phyloP scores from a whole-genome alignment of 192 early-diverging fungal genomes.

The Backusella westeae region DNA sequence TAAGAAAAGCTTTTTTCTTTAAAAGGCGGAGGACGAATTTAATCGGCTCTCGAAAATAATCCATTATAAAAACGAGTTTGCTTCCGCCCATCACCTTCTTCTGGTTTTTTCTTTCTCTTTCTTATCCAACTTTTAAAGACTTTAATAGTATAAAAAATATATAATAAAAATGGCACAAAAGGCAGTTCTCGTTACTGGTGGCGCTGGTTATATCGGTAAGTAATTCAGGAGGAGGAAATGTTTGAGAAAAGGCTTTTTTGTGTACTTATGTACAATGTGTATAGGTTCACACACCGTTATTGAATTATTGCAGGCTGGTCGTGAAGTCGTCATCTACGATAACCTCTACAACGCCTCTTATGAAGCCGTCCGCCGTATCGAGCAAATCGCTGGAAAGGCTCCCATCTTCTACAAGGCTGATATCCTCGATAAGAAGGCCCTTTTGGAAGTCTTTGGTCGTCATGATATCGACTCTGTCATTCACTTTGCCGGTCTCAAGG shows the following conservation, averaged over 20 bases:
- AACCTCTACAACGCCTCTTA: slow-evolving; percentile 78
- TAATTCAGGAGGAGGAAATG: background rate
- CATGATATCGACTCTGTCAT: slow-evolving; percentile 57
- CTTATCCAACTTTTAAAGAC: background rate
- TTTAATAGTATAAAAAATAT: background rate
- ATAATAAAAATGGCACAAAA: slow-evolving; percentile 21
- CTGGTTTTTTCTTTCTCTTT: background rate
- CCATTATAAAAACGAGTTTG: background rate
- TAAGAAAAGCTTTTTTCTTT: background rate
- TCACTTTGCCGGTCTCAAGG: slow-evolving; percentile 90
- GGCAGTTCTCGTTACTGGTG: slow-evolving; percentile 62
- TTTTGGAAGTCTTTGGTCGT: slow-evolving; percentile 67
- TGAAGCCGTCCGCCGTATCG: slow-evolving; percentile 73
- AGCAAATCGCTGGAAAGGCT: slow-evolving; percentile 54
- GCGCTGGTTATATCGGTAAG: slow-evolving; percentile 83
- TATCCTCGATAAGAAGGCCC: slow-evolving; percentile 69
- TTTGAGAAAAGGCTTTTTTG: background rate
- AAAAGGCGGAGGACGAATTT: background rate
- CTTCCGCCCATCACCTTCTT: background rate
- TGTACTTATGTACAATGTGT: background rate
- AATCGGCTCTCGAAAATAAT: background rate
- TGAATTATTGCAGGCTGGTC: slow-evolving; percentile 65
- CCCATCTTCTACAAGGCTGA: slow-evolving; percentile 76
- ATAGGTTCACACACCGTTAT: slow-evolving; percentile 81
- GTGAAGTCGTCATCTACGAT: slow-evolving; percentile 86